Evolutionary conservation across 495 filamentous ascomycete genomes (phyloP).

Genomic region (Margaritispora aquatica): DNA sequence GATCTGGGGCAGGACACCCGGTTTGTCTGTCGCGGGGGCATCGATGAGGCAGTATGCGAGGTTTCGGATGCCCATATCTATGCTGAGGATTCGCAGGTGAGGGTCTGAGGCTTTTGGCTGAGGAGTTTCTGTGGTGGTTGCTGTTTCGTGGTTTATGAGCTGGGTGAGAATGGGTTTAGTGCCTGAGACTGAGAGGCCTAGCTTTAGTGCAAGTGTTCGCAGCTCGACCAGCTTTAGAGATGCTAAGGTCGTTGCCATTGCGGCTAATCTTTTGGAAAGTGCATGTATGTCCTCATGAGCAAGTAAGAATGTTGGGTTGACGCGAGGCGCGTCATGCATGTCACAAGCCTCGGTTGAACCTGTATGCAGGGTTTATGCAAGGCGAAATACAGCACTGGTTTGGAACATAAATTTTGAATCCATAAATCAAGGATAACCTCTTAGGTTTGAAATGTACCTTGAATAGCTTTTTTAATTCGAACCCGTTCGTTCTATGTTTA

Average conservation of each 20-base stretch:
- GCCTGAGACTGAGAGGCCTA: constrained; percentile 21
- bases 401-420: too few species aligned
- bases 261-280: too few species aligned
- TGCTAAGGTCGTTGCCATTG: constrained; percentile 19
- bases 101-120: not conserved
- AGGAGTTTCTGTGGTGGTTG: not conserved
- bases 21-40: constrained; percentile 22
- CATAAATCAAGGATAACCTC: too few species aligned
- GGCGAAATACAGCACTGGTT: too few species aligned
- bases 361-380: too few species aligned
- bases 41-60: constrained; percentile 66
- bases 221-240: constrained; percentile 20
- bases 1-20: constrained; percentile 21
- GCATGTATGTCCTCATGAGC: too few species aligned
- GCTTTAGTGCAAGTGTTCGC: constrained; percentile 18
- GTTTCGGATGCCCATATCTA: constrained; percentile 85
- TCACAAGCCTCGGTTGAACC: too few species aligned
- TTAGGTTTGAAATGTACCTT: too few species aligned
- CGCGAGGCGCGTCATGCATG: too few species aligned
- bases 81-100: constrained; percentile 55
- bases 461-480: too few species aligned
- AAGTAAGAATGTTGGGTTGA: too few species aligned
- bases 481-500: too few species aligned
- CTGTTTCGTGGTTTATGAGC: constrained; percentile 19
- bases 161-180: constrained; percentile 23